Evolutionary conservation across 1,139 yeast genomes (phyloP).

Genomic region (Pichia sp.): DNA sequence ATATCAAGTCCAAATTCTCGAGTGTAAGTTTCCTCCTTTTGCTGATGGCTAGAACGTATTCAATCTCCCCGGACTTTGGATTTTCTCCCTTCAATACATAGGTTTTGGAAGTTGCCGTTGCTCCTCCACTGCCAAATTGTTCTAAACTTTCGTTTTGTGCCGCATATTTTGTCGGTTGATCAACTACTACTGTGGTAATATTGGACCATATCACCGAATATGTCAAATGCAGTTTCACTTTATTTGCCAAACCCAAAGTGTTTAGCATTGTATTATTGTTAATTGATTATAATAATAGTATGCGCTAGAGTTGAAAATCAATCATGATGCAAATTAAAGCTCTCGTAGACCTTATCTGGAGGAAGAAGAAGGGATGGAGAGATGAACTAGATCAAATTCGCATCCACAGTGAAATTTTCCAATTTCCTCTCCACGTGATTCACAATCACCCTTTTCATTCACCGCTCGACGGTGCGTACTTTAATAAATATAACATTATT

Average conservation of each 20-base stretch:
- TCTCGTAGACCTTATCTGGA: not conserved
- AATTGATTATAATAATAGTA: too few species aligned
- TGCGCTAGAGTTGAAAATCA: too few species aligned
- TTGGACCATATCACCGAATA: slow-evolving; percentile 13
- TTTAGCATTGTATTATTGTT: slow-evolving; percentile 8
- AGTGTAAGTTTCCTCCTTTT: slow-evolving; percentile 32
- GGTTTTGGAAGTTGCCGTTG: not conserved
- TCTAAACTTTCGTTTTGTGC: not conserved
- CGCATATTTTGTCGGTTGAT: not conserved
- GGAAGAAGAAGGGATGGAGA: not conserved
- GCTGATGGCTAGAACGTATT: slow-evolving; percentile 24
- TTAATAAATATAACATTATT: not conserved
- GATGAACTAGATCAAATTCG: not conserved
- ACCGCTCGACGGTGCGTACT: not conserved
- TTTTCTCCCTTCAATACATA: slow-evolving; percentile 15
- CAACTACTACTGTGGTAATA: slow-evolving; percentile 3
- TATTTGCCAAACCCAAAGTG: slow-evolving; percentile 12
- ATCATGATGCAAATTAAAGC: too few species aligned
- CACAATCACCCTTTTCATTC: too few species aligned
- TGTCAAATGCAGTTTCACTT: slow-evolving; percentile 10
- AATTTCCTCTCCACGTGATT: not conserved
- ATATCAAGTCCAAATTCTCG: slow-evolving; percentile 24
- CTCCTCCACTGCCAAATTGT: not conserved
- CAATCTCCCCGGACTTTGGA: slow-evolving; percentile 11
- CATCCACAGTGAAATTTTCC: not conserved